phyloP scores from a whole-genome alignment of 1,284 basidiomycete genomes.

The Ceraceosorus bombacis region DNA sequence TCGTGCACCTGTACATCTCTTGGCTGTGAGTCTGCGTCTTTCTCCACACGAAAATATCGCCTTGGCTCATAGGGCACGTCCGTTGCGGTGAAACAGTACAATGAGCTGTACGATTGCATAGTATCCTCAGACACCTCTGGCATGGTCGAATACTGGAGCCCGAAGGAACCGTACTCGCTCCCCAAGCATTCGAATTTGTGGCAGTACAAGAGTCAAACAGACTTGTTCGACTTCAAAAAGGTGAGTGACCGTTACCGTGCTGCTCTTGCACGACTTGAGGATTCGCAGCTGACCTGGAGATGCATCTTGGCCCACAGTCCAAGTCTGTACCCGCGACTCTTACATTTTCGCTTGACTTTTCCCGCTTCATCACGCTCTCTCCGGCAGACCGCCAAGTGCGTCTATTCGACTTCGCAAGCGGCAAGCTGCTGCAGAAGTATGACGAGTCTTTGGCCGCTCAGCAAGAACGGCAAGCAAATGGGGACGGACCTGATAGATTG shows the following conservation, averaged over 20 bases:
- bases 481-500: conserved; percentile 55
- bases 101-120: conserved; percentile 78
- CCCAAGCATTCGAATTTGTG: conserved; percentile 61
- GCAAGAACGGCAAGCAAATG: conserved; percentile 75
- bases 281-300: background rate
- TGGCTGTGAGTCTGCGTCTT: conserved; percentile 61
- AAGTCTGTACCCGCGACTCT: conserved; percentile 85
- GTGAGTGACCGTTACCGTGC: conserved; percentile 50
- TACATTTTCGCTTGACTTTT: conserved; percentile 77
- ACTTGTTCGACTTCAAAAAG: conserved; percentile 98
- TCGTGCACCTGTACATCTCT: conserved; percentile 77
- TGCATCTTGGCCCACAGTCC: conserved; percentile 55
- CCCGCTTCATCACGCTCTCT: conserved; percentile 83
- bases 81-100: conserved; percentile 59
- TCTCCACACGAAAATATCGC: conserved; percentile 1
- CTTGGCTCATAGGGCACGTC: background rate
- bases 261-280: background rate
- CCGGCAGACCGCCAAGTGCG: conserved; percentile 86
- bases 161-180: conserved; percentile 69
- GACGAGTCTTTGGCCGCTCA: conserved; percentile 87
- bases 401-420: conserved; percentile 81
- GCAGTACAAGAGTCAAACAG: conserved; percentile 82
- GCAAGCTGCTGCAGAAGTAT: conserved; percentile 83
- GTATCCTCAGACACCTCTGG: conserved; percentile 90
- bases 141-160: conserved; percentile 97